Conservation (phyloP, 345 rosid genomes). For the Geranium brycei region DNA sequence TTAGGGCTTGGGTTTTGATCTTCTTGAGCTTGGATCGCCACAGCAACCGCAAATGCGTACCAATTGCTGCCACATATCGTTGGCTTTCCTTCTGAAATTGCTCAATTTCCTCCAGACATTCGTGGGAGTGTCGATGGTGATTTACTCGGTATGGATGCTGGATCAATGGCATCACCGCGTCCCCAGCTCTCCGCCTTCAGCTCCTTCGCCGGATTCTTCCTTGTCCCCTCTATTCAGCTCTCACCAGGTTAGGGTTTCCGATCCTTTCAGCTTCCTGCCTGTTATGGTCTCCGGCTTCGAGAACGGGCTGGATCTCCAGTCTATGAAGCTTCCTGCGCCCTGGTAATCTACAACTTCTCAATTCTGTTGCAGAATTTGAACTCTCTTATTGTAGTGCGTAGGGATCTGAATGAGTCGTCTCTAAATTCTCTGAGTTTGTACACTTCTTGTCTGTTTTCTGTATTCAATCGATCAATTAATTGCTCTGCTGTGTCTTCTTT, state of each 20-base stretch:
- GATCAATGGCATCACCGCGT: conserved; percentile 51
- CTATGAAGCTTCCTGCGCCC: conserved; percentile 68
- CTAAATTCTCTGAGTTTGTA: background rate
- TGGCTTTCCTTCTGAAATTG: conserved; percentile 50
- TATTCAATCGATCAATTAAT: background rate
- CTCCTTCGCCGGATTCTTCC: conserved; percentile 33
- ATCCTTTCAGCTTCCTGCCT: conserved; percentile 17
- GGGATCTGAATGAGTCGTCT: background rate
- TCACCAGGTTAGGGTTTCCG: conserved; percentile 10
- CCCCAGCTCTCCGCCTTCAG: conserved; percentile 35
- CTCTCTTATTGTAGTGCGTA: background rate
- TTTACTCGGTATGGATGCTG: conserved; percentile 85
- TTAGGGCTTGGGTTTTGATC: background rate
- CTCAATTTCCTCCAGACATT: conserved; percentile 63
- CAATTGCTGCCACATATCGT: conserved; percentile 58
- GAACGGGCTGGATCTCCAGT: conserved; percentile 29
- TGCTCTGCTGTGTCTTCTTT: background rate
- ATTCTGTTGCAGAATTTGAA: conserved; percentile 1
- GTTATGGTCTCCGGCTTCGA: conserved; percentile 28
- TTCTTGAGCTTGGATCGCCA: conserved; percentile 6
- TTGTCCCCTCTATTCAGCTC: conserved; percentile 9
- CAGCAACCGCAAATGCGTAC: conserved; percentile 30
- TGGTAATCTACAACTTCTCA: conserved; percentile 34
- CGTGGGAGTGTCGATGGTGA: conserved; percentile 44
- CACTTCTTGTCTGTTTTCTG: background rate